Evolutionary conservation across 805 yeast genomes (phyloP).

Genomic region (Brettanomyces anomalus): DNA sequence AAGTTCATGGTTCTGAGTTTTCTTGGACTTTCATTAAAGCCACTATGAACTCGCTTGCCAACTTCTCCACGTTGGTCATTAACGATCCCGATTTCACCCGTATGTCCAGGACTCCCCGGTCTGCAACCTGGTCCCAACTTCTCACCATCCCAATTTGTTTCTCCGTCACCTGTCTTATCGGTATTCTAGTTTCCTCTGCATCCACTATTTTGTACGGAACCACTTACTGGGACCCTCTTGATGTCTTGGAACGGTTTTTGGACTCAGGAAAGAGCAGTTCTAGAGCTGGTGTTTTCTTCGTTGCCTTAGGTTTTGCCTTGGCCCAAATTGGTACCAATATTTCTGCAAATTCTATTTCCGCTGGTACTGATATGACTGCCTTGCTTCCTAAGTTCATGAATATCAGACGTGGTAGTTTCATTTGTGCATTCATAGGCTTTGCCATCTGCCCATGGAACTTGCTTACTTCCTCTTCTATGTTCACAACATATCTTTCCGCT

Average conservation of each 20-base stretch:
- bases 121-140: constrained; percentile 48
- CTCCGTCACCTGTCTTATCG: constrained; percentile 74
- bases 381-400: constrained; percentile 53
- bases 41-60: constrained; percentile 72
- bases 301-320: constrained; percentile 58
- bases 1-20: constrained; percentile 48
- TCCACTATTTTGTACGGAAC: constrained; percentile 58
- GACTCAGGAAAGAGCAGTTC: constrained; percentile 37
- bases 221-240: constrained; percentile 79
- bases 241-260: constrained; percentile 58
- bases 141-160: constrained; percentile 69
- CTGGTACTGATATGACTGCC: constrained; percentile 68
- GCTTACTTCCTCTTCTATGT: constrained; percentile 56
- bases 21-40: constrained; percentile 80
- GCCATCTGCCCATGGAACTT: constrained; percentile 82
- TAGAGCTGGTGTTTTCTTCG: constrained; percentile 74
- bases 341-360: constrained; percentile 61
- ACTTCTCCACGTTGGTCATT: constrained; percentile 78
- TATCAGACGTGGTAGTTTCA: constrained; percentile 73
- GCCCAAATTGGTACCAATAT: constrained; percentile 77
- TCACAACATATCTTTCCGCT: constrained; percentile 73
- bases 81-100: constrained; percentile 89
- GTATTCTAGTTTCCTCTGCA: constrained; percentile 78
- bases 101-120: constrained; percentile 51
- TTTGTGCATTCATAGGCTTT: constrained; percentile 65